Evolutionary conservation across 148 eudicot species (phyloP), one percentile per base, ranked within the genome.

Genomic region (Cornus kousa): DNA sequence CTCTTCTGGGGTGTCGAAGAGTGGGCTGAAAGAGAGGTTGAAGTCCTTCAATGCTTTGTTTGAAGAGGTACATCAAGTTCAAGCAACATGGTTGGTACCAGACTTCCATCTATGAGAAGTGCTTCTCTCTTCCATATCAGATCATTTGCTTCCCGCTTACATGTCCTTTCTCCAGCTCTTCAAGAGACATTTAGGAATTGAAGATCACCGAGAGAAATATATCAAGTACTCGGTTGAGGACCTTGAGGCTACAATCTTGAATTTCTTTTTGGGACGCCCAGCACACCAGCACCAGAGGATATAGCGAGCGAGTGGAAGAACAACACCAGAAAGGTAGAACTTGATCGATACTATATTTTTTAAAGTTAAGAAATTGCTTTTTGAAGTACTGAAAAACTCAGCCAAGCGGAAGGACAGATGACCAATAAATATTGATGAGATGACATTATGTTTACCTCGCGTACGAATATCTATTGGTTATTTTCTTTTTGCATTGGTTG

Each of bases 1-100:
- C 6, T 43, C 48, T 43, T 43, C 48, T 43, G 93, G 92, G 67
- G 92, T 89, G 66, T 94, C 97, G 0, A 88, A 86, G 77, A 89
- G 87, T 77, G 92, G 87, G 70, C 77, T 94, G 70, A 90, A 90
- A 80, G 97, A 94, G 82, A 87, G 97, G 75, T 89, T 94, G 57
- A 92, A 92, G 86, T 66, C 90, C 24, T 94, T 94, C 50, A 94
- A 94, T 74, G 85, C 93, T 46, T 88, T 80, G 79, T 89, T 94
- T 81, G 98, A 94, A 72, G 98, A 94, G 86, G 93, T 94, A 48
- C 97, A 92, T 75, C 80, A 89, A 82, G 89, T 87, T 72, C 98
- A 92, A 37, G 83, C 97, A 2, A 82, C 76, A 4, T 94, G 98
- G 98, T 70, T 89, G 39, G 79, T 94, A 40, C 93, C 94, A 0